Evolutionary conservation across 768 basidiomycete species (phyloP), one percentile per base, ranked within the genome.

Genomic region (Rossbeevera mucosa): DNA sequence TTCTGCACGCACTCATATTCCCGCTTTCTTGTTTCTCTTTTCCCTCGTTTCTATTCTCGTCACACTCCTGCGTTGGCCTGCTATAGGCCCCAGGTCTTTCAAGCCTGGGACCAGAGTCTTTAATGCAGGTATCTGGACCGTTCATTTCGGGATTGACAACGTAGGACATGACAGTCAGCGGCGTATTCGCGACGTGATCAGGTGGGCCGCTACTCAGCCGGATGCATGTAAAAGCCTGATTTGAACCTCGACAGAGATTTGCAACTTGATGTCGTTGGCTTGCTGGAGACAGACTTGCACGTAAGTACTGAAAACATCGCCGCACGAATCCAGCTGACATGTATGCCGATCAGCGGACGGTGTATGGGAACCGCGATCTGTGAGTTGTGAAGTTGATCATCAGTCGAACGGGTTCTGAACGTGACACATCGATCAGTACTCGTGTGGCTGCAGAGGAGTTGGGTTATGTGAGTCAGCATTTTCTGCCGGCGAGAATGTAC

Each of bases 361-460:
- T 85, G 12, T 94, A 87, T 60, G 93, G 93, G 2, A 89, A 90
- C 60, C 81, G 92, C 29, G 93, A 94, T 66, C 61, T 94, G 86
- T 89, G 62, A 64, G 76, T 69, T 14, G 11, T 18, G 11, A 11
- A 18, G 5, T 5, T 21, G 4, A 20, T 45, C 24, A 20, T 45
- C 24, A 13, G 7, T 21, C 24, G 30, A 21, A 16, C 13, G 22
- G n/a, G 28, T 2, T n/a, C 16, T 11, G 44, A 31, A 50, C 38
- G 14, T 64, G 41, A 53, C 44, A 50, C 33, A 11, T 33, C 25
- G 36, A 28, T 52, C 21, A 91, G 89, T 48, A 91, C 91, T 5
- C 81, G 91, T 26, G 76, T 88, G 11, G 78, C 84, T 26, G 79
- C 80, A 0, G 86, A 93, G 64, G 86, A 94, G 47, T 68, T 89